Percentiles rank a stretch among this genome's conserved stretches.
phyloP scores from a whole-genome alignment of 352 stramenopile genomes.

The Phytophthora idaei region DNA sequence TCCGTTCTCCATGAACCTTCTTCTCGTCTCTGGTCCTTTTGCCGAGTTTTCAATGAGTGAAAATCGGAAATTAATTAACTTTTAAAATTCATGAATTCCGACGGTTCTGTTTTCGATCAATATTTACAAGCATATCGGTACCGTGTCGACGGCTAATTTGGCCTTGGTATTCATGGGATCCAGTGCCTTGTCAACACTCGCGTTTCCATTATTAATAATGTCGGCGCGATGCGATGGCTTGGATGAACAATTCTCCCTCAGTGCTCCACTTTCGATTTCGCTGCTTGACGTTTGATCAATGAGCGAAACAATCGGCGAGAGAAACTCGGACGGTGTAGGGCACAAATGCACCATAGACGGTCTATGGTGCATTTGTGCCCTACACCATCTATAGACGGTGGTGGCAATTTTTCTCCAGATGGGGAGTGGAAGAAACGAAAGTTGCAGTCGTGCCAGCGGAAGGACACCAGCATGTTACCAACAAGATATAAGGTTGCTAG shows the following conservation, averaged over 20 bases:
- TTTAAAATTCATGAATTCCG: too few species aligned
- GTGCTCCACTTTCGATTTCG: neutral
- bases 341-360: neutral
- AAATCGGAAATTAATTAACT: too few species aligned
- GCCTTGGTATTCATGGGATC: too few species aligned
- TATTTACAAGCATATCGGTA: too few species aligned
- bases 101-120: too few species aligned
- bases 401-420: constrained; percentile 30
- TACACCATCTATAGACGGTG: constrained; percentile 18
- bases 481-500: neutral
- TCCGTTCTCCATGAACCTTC: constrained; percentile 11
- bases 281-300: constrained; percentile 14
- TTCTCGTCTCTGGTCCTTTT: too few species aligned
- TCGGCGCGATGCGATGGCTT: too few species aligned
- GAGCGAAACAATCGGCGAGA: constrained; percentile 8
- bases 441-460: constrained; percentile 11
- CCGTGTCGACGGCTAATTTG: too few species aligned
- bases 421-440: constrained; percentile 23
- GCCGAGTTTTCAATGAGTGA: too few species aligned
- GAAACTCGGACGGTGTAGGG: constrained; percentile 23
- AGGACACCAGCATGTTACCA: constrained; percentile 4
- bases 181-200: neutral
- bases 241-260: too few species aligned
- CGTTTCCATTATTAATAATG: too few species aligned
- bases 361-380: constrained; percentile 1